phyloP scores from a whole-genome alignment of 1,139 yeast genomes.

The Taiozyma onychis region DNA sequence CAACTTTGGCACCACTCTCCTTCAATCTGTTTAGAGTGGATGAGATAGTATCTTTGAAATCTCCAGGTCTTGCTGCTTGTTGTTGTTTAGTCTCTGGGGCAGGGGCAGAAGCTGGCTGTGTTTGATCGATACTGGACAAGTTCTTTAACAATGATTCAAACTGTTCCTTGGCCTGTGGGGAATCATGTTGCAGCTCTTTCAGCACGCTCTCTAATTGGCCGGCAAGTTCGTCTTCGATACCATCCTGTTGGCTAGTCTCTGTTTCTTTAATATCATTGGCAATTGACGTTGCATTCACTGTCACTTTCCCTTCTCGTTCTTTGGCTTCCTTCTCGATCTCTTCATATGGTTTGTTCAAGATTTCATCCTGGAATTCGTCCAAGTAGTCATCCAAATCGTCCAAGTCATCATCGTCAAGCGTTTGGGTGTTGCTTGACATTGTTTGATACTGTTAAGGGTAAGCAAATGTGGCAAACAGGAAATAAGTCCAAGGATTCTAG shows the following conservation, averaged over 20 bases:
- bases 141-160: slow-evolving; percentile 47
- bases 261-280: neutral
- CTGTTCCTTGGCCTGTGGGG: slow-evolving; percentile 56
- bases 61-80: slow-evolving; percentile 25
- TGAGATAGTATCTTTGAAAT: slow-evolving; percentile 73
- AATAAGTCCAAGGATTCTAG: no score
- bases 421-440: neutral
- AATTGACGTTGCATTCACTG: neutral
- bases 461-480: no score
- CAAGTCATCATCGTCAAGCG: slow-evolving; percentile 43
- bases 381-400: slow-evolving; percentile 69
- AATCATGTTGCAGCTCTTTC: slow-evolving; percentile 49
- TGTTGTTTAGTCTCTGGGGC: slow-evolving; percentile 1
- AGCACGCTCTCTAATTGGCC: slow-evolving; percentile 47
- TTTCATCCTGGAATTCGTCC: slow-evolving; percentile 75
- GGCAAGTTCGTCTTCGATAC: slow-evolving; percentile 37
- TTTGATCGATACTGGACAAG: slow-evolving; percentile 30
- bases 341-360: slow-evolving; percentile 46
- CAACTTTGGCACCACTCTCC: slow-evolving; percentile 62
- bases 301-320: neutral
- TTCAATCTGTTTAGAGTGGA: slow-evolving; percentile 76
- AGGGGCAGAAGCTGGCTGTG: slow-evolving; percentile 5
- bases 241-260: slow-evolving; percentile 3
- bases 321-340: slow-evolving; percentile 8
- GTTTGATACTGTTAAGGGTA: neutral